Percentiles rank a stretch among this genome's conserved stretches.
Evolutionary conservation across 345 rosid species (phyloP).

Genomic region (Eucalyptus caleyi): DNA sequence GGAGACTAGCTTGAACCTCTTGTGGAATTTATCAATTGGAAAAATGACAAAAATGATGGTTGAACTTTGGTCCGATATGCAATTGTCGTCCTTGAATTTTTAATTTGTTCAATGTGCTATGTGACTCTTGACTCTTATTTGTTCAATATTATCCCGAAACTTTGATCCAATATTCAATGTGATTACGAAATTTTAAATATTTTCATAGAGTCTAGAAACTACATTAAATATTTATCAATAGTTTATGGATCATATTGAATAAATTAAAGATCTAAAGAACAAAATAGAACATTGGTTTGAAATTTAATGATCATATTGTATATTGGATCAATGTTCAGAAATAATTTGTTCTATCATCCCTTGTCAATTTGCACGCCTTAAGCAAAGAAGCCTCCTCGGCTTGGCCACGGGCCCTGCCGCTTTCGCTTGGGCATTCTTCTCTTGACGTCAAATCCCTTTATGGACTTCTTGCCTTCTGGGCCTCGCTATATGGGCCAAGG

Average conservation of each 20-base stretch:
- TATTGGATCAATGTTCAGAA: background rate
- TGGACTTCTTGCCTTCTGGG: background rate
- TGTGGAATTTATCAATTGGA: background rate
- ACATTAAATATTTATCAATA: background rate
- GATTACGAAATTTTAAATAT: accelerated
- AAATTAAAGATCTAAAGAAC: background rate
- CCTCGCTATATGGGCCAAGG: background rate
- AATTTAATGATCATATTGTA: accelerated
- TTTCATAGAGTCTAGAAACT: background rate
- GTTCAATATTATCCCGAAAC: background rate
- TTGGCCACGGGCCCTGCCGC: background rate
- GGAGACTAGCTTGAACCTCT: background rate
- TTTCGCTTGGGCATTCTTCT: background rate
- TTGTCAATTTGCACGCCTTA: background rate
- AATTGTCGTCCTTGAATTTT: accelerated
- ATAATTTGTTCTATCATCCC: background rate
- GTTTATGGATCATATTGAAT: accelerated
- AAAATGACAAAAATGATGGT: background rate
- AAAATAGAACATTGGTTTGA: accelerated
- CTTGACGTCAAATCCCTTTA: background rate
- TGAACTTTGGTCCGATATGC: background rate
- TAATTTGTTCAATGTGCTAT: background rate
- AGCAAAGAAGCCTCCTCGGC: background rate
- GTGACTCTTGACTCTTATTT: background rate
- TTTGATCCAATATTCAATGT: background rate